Evolutionary conservation across 129 eudicot species (phyloP).

Genomic region (Heracleum sosnowskyi): DNA sequence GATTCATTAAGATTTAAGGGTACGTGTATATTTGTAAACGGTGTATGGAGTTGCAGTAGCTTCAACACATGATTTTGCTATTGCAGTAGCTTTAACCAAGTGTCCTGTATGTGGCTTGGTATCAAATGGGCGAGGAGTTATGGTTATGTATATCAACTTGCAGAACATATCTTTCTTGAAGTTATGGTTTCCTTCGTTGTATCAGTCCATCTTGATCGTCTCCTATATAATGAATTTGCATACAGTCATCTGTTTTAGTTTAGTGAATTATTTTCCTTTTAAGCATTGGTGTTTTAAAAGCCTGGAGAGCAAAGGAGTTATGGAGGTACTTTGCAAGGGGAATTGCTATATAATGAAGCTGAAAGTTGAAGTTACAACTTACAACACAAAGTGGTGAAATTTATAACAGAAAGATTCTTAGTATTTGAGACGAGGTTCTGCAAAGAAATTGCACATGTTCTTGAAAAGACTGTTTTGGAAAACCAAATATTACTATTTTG

Average conservation of each 20-base stretch:
- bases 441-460: background rate
- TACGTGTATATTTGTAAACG: background rate
- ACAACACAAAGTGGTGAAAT: too few relatives aligned
- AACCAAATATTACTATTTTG: too few relatives aligned
- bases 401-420: background rate
- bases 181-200: background rate
- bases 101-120: background rate
- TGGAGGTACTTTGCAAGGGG: background rate
- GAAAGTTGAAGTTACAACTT: too few relatives aligned
- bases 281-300: background rate
- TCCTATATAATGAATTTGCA: too few relatives aligned
- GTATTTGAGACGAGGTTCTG: background rate
- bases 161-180: background rate
- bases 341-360: background rate
- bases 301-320: background rate
- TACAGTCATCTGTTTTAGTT: too few relatives aligned
- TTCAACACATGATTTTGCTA: background rate
- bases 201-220: background rate
- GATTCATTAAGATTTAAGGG: background rate
- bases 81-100: background rate
- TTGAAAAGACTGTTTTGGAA: background rate
- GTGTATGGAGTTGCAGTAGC: constrained; percentile 4
- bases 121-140: background rate
- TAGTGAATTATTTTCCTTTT: too few relatives aligned
- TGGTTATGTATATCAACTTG: background rate